Conservation (phyloP, 139 green algal species). For the Chlorella ohadii region DNA sequence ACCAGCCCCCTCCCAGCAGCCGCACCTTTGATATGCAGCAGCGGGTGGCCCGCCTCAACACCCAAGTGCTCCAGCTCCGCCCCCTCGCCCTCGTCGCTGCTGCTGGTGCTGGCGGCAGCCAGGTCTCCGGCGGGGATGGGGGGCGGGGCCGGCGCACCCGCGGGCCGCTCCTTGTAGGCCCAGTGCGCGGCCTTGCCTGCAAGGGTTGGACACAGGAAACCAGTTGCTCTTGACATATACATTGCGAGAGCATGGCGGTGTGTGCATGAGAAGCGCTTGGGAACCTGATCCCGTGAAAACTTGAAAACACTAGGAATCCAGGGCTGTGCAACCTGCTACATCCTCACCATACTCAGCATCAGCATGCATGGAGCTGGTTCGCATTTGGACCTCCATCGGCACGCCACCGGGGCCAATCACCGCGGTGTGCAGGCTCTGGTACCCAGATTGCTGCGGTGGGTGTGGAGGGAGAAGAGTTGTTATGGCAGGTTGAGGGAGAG, state of each 20-base stretch:
- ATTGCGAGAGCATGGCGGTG: too few relatives aligned
- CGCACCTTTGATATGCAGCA: slow-evolving; percentile 53
- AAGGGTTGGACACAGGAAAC: not conserved
- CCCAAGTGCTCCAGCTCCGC: not conserved
- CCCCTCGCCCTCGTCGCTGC: slow-evolving; percentile 1
- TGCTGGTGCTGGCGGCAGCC: not conserved
- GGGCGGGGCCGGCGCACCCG: not conserved
- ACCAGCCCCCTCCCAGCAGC: not conserved
- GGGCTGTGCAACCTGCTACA: too few relatives aligned
- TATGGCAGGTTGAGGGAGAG: too few relatives aligned
- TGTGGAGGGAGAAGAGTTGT: too few relatives aligned
- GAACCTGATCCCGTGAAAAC: too few relatives aligned
- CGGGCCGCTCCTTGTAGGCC: slow-evolving; percentile 82
- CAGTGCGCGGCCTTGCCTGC: slow-evolving; percentile 80
- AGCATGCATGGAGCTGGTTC: slow-evolving; percentile 77
- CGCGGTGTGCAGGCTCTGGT: slow-evolving; percentile 89
- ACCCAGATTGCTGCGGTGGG: slow-evolving; percentile 61
- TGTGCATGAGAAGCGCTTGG: too few relatives aligned
- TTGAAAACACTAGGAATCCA: too few relatives aligned
- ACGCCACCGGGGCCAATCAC: slow-evolving; percentile 75
- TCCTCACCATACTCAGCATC: slow-evolving; percentile 81
- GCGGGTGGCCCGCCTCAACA: slow-evolving; percentile 47
- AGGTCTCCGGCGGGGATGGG: not conserved
- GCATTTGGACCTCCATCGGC: slow-evolving; percentile 82
- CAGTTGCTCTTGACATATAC: too few relatives aligned